Evolutionary conservation across 1,139 yeast species (phyloP), one percentile per base, ranked within the genome.

Genomic region (Nakaseomyces delphensis): DNA sequence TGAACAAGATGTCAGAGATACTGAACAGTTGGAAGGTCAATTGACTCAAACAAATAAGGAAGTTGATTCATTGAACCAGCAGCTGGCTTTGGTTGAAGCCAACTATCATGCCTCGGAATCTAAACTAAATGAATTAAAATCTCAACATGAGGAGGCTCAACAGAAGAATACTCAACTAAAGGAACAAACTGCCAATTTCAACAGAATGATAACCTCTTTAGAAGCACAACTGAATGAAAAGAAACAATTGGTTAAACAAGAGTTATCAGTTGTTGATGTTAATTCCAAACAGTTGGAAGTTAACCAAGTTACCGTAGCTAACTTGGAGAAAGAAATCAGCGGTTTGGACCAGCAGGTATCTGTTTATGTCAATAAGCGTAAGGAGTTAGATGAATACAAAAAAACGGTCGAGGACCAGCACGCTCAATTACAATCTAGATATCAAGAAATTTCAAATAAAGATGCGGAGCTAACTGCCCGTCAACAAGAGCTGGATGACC

Each of bases 81-180:
- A 89, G 53, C 71, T 85, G 2, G 77, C 87, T 1, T 72, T 85
- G 39, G 74, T 87, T 1, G 95, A 89, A 60, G 95, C 95, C 7
- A 83, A 79, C 50, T 74, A 77, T 51, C 82, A 83, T 56, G 79
- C 86, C 10, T 73, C 83, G 37, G 83, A 84, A 45, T 59, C 78
- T 0, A 80, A 84, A 52, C 71, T 83, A 51, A 78, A 77, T 50
- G 76, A 75, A 41, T 68, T 79, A 41, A 82, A 81, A 52, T 60
- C 72, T 7, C 72, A 74, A 18, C 68, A 79, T 47, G 84, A 80
- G 44, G 74, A 72, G 39, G 73, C 83, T 19, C 89, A 83, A 60
- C 76, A 78, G 53, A 76, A 76, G 51, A 85, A 83, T 52, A 68
- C 75, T 14, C 56, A 73, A 4, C 64, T 83, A 52, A 83, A 79